These are phyloP conservation scores for Ustilago hordei DNA, from an alignment of 1,284 basidiomycete species.

Conservation along the genomic window DNA sequence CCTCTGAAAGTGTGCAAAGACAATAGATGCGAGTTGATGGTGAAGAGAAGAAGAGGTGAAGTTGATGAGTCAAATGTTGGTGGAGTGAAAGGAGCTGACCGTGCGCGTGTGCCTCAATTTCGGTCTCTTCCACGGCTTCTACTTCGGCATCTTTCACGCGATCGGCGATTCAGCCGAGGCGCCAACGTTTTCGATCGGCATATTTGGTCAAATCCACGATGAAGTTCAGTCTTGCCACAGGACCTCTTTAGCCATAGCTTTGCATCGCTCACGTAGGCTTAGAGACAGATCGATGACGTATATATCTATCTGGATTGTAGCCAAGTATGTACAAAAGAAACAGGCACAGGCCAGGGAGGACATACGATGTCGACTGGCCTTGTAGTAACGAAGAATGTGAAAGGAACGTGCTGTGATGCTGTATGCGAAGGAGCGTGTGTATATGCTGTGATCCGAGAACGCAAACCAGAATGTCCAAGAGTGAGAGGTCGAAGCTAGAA, in stretches of 20 bases:
- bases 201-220: background rate
- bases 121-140: background rate
- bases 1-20: background rate
- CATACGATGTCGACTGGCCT: background rate
- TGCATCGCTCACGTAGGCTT: background rate
- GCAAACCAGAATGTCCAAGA: conserved; percentile 8
- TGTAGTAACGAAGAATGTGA: background rate
- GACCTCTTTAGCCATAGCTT: background rate
- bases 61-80: conserved; percentile 1
- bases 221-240: too few relatives aligned
- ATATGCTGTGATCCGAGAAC: background rate
- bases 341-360: background rate
- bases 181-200: background rate
- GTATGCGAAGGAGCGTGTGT: conserved; percentile 13
- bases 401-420: background rate
- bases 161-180: background rate
- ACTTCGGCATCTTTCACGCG: background rate
- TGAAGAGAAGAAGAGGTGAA: background rate
- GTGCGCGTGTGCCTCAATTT: background rate
- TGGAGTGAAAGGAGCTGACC: background rate
- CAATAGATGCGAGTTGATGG: background rate
- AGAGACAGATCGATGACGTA: background rate
- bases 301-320: background rate
- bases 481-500: background rate
- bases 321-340: background rate